Evolutionary conservation across 2,329 filamentous ascomycete genomes (phyloP), one percentile per base, ranked within the genome.

Genomic region (Fusarium penzigii): DNA sequence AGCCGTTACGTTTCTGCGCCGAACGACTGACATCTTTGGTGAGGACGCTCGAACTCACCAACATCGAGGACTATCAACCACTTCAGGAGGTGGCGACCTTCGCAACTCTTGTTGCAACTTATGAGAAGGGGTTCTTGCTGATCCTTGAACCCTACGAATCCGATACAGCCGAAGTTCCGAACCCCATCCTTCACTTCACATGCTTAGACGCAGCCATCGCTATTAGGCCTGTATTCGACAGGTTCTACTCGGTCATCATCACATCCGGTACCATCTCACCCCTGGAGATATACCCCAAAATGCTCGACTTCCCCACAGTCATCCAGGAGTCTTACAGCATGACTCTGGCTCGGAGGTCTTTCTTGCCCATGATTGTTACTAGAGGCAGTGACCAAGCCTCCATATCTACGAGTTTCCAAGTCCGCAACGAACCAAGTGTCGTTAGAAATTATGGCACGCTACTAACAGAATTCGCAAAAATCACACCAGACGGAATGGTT

Each of bases 61-160:
- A 95, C 64, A 97, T 99, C 55, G 94, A 99, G 74, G 95, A 99
- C 69, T 99, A 95, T 68, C 92, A 97, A 64, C 90, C 94, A 6
- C 79, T 99, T 1, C 94, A 99, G 75, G 93, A 99, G 75, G 93
- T 99, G 8, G 95, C 95, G 17, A 97, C 92, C 1, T 99, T 99
- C 72, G 94, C 94, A 10, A 99, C 94, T 1, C 80, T 99, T 0
- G 91, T 96, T 17, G 91, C 94, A 34, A 99, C 94, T 0, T 99
- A 99, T 67, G 94, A 99, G 62, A 96, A 92, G 58, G 94, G 94
- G 0, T 99, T 99, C 64, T 78, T 97, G 6, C 82, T 99, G 32
- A 99, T 99, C 44, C 80, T 97, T n/a, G 94, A 99, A 66, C 95
- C 94, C 0, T 99, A 90, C 66, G 94, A 99, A 73, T 96, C 92